phyloP scores from a whole-genome alignment of 176 grass and related monocot genomes.

The Lolium multiflorum region DNA sequence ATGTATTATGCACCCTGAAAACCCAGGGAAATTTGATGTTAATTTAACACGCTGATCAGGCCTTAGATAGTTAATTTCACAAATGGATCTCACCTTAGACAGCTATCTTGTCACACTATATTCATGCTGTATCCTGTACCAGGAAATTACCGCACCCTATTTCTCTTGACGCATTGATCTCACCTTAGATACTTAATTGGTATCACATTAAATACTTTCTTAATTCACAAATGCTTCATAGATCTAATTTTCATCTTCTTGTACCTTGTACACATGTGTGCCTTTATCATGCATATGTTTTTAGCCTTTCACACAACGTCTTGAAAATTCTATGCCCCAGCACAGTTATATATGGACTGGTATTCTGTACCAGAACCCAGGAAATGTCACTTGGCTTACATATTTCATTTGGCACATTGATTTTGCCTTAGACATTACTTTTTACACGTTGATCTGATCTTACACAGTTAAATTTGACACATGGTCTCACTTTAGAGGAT shows the following conservation, averaged over 20 bases:
- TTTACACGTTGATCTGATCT: background rate
- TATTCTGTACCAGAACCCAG: background rate
- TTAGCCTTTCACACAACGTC: slow-evolving; percentile 8
- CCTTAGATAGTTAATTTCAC: no score
- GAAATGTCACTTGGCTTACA: slow-evolving; percentile 8
- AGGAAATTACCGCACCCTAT: no score
- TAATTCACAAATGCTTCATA: background rate
- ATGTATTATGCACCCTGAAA: background rate
- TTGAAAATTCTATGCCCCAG: background rate
- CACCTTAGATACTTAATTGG: no score
- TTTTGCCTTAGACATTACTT: no score
- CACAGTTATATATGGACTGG: background rate
- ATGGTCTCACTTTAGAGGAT: background rate
- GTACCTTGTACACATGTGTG: background rate
- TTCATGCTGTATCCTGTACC: no score
- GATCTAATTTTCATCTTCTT: slow-evolving; percentile 10
- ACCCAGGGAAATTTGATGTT: no score
- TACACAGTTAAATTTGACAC: background rate
- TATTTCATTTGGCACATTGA: background rate
- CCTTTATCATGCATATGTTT: background rate
- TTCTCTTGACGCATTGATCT: no score
- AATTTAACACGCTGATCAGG: no score
- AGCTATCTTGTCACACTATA: no score
- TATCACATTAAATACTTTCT: no score
- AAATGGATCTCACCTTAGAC: no score